These are phyloP conservation scores for Knufia fluminis DNA, from an alignment of 2,329 filamentous ascomycete genomes.

Conservation along the genomic window DNA sequence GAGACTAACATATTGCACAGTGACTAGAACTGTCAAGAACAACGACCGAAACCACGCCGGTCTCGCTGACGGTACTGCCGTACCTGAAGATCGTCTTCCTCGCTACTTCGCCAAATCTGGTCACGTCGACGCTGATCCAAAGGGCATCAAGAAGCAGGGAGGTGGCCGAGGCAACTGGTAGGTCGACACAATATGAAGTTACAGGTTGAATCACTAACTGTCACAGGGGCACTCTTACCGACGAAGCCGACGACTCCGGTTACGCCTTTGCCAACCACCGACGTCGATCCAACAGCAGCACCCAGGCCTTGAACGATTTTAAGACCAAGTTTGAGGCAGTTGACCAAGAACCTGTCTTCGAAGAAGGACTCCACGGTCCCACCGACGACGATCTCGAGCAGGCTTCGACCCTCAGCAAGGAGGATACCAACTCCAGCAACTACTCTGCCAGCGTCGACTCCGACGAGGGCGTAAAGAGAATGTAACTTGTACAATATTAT, in stretches of 20 bases:
- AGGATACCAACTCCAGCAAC: conserved; percentile 48
- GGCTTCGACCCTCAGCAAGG: conserved; percentile 34
- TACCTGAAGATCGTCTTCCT: conserved; percentile 64
- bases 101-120: conserved; percentile 90
- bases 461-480: conserved; percentile 41
- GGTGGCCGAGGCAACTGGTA: conserved; percentile 92
- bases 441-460: conserved; percentile 48
- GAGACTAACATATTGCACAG: conserved; percentile 37
- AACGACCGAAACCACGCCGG: conserved; percentile 86
- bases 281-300: conserved; percentile 86
- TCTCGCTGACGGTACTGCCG: conserved; percentile 63
- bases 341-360: conserved; percentile 84
- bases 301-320: conserved; percentile 64
- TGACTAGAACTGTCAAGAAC: conserved; percentile 96
- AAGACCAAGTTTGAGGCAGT: conserved; percentile 95
- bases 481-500: conserved; percentile 25
- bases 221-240: conserved; percentile 68
- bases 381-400: conserved; percentile 47
- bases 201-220: neutral
- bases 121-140: conserved; percentile 70
- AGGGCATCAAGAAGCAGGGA: conserved; percentile 95
- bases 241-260: conserved; percentile 73
- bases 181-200: conserved; percentile 27
- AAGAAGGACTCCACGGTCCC: conserved; percentile 71
- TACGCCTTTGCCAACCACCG: conserved; percentile 80